Conservation (phyloP, 345 rosid genomes). For the Dipteronia dyeriana region DNA sequence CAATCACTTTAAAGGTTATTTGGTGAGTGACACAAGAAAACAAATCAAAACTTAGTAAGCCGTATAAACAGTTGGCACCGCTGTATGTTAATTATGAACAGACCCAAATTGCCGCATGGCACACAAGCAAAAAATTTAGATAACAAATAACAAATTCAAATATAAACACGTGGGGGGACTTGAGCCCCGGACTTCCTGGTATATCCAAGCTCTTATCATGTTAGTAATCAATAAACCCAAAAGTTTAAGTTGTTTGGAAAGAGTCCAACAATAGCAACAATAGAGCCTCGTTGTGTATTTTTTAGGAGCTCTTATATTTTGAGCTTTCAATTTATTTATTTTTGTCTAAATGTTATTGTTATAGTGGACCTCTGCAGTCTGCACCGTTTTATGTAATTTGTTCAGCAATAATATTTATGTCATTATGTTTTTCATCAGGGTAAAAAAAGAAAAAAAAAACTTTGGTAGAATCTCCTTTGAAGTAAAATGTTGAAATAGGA, state of each 20-base stretch:
- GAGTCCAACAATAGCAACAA: too few relatives aligned
- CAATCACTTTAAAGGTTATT: neutral
- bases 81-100: neutral
- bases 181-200: too few relatives aligned
- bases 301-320: too few relatives aligned
- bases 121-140: too few relatives aligned
- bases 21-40: neutral
- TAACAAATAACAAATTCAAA: too few relatives aligned
- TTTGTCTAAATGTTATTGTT: neutral
- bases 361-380: neutral
- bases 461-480: neutral
- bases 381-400: neutral
- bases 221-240: too few relatives aligned
- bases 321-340: neutral
- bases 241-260: too few relatives aligned
- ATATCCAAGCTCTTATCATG: too few relatives aligned
- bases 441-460: neutral
- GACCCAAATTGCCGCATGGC: too few relatives aligned
- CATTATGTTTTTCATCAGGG: neutral
- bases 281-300: neutral
- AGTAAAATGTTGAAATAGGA: neutral
- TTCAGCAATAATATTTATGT: neutral
- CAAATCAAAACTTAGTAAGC: too few relatives aligned
- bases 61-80: neutral
- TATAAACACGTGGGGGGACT: too few relatives aligned